These are phyloP conservation scores for Carex sylvatica DNA, from an alignment of 202 grass and related monocot species.

Conservation along the genomic window DNA sequence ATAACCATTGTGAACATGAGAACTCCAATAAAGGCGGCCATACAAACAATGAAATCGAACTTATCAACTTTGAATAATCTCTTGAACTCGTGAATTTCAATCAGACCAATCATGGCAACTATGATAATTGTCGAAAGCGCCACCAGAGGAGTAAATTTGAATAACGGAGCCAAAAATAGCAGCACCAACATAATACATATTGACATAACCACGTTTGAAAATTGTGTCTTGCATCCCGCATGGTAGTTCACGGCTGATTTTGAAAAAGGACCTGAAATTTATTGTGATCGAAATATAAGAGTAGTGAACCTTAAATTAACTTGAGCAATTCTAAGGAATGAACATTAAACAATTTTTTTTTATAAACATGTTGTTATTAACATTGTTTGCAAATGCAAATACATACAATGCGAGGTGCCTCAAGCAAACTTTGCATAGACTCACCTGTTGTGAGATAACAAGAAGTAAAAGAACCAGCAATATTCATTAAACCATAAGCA, in stretches of 20 bases:
- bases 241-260: slow-evolving; percentile 96
- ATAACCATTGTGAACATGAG: slow-evolving; percentile 83
- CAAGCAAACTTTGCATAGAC: not conserved
- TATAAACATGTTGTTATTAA: not conserved
- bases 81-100: slow-evolving; percentile 67
- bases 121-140: slow-evolving; percentile 85
- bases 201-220: slow-evolving; percentile 91
- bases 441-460: slow-evolving; percentile 92
- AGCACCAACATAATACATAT: slow-evolving; percentile 91
- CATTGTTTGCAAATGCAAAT: not conserved
- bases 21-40: slow-evolving; percentile 80
- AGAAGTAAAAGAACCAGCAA: slow-evolving; percentile 83
- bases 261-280: slow-evolving; percentile 71
- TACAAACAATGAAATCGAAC: slow-evolving; percentile 92
- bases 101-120: slow-evolving; percentile 88
- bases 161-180: slow-evolving; percentile 89
- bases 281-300: not conserved
- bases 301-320: not conserved
- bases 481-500: slow-evolving; percentile 93
- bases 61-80: slow-evolving; percentile 87
- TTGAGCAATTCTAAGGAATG: not conserved
- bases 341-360: not conserved
- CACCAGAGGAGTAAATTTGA: slow-evolving; percentile 88
- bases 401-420: not conserved
- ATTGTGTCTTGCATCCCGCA: slow-evolving; percentile 75